Evolutionary conservation across 164 flowering plant species (phyloP).

Genomic region (Amborella trichopoda): DNA sequence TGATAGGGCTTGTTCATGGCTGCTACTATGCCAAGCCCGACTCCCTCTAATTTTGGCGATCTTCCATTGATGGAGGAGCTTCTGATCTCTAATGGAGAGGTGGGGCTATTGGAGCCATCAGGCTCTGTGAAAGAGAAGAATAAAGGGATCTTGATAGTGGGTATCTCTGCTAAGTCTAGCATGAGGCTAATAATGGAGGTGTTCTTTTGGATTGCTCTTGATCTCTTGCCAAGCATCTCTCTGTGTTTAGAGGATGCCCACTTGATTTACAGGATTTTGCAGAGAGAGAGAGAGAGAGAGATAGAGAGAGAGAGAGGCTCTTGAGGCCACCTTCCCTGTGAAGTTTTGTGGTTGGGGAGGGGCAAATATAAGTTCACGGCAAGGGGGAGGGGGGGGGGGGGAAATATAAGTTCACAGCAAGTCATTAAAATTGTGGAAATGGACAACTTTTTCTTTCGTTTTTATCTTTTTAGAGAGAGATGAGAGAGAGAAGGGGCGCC

Average conservation of each 20-base stretch:
- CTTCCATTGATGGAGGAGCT: neutral
- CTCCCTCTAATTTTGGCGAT: slow-evolving; percentile 11
- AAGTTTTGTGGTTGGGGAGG: neutral
- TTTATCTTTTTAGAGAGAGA: too few species aligned
- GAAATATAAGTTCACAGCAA: too few species aligned
- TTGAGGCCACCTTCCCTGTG: too few species aligned
- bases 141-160: neutral
- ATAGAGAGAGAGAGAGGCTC: neutral
- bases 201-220: neutral
- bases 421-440: too few species aligned
- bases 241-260: neutral
- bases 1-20: slow-evolving; percentile 23
- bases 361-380: too few species aligned
- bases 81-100: slow-evolving; percentile 1
- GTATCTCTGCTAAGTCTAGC: neutral
- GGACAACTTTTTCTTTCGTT: too few species aligned
- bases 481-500: too few species aligned
- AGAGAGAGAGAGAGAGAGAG: neutral
- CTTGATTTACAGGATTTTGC: neutral
- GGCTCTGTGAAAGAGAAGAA: neutral
- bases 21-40: slow-evolving; percentile 42
- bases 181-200: neutral
- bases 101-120: neutral
- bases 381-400: neutral
- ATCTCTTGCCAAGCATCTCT: neutral